phyloP scores from a whole-genome alignment of 2,329 filamentous ascomycete genomes.

The Ramichloridium luteum region DNA sequence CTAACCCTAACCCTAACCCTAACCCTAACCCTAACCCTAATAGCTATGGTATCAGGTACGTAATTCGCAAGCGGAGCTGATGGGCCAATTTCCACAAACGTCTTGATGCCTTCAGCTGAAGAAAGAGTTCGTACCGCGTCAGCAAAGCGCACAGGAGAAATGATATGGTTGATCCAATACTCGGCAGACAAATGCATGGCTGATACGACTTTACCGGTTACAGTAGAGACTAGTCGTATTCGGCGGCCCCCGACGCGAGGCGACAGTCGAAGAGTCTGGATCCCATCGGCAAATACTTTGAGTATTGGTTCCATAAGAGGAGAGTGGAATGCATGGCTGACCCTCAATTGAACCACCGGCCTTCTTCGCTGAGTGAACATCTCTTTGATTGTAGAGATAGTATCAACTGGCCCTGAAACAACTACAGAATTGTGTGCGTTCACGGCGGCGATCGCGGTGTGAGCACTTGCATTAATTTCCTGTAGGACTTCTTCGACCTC shows the following conservation, averaged over 20 bases:
- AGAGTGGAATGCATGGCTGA: conserved; percentile 3
- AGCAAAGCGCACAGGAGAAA: conserved; percentile 3
- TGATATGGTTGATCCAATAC: conserved; percentile 2
- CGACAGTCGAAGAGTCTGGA: neutral
- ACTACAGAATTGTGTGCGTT: conserved; percentile 1
- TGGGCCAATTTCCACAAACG: too few species aligned
- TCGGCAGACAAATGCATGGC: neutral
- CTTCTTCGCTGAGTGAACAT: neutral
- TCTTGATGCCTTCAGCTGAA: too few species aligned
- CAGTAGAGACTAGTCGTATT: conserved; percentile 1
- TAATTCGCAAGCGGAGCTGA: too few species aligned
- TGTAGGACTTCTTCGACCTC: neutral
- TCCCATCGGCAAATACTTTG: neutral
- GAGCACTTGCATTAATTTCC: neutral
- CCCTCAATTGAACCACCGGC: neutral
- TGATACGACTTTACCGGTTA: neutral
- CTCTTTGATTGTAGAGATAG: neutral
- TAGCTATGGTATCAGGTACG: too few species aligned
- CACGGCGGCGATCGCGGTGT: conserved; percentile 1
- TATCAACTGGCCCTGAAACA: neutral
- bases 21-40: too few species aligned
- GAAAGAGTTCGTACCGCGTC: conserved; percentile 1
- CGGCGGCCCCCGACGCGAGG: neutral
- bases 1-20: too few species aligned
- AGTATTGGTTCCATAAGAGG: neutral